A percentile compares a stretch with the other conserved stretches of the same genome.
These are phyloP conservation scores for Hanseniaspora thailandica DNA, from an alignment of 805 yeast genomes.

Conservation along the genomic window DNA sequence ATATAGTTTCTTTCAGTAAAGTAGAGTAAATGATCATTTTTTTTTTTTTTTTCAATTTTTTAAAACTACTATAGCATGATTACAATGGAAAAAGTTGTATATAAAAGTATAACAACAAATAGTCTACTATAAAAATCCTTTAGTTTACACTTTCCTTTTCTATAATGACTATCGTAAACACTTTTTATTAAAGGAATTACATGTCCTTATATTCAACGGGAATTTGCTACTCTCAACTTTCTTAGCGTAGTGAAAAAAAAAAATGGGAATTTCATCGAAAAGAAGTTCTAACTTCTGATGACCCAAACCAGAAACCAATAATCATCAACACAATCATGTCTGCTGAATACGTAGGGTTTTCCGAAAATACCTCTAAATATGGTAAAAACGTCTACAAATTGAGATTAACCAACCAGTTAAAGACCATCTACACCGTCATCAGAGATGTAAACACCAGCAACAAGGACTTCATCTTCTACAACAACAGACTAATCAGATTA, in stretches of 20 bases:
- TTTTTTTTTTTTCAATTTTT: too few relatives aligned
- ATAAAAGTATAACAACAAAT: too few relatives aligned
- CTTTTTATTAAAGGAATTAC: too few relatives aligned
- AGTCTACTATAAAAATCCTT: too few relatives aligned
- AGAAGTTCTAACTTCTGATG: too few relatives aligned
- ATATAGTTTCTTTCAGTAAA: conserved; percentile 37
- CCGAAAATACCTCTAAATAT: conserved; percentile 20
- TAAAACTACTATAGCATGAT: neutral
- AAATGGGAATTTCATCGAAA: too few relatives aligned
- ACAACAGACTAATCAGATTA: conserved; percentile 86
- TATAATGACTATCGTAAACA: too few relatives aligned
- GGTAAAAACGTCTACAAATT: conserved; percentile 46
- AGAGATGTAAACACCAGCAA: conserved; percentile 71
- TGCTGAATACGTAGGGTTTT: neutral
- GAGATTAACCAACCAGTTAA: conserved; percentile 81
- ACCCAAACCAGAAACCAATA: conserved; percentile 20
- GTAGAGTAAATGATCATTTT: neutral
- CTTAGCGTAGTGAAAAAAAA: neutral
- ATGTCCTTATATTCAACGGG: too few relatives aligned
- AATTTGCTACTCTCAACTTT: too few relatives aligned
- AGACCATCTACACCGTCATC: conserved; percentile 79
- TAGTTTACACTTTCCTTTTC: too few relatives aligned
- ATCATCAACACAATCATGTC: conserved; percentile 22
- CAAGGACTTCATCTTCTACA: conserved; percentile 87
- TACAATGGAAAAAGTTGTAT: neutral